Evolutionary conservation across 768 basidiomycete species (phyloP), one percentile per base, ranked within the genome.

Genomic region (Termitomyces sp.): DNA sequence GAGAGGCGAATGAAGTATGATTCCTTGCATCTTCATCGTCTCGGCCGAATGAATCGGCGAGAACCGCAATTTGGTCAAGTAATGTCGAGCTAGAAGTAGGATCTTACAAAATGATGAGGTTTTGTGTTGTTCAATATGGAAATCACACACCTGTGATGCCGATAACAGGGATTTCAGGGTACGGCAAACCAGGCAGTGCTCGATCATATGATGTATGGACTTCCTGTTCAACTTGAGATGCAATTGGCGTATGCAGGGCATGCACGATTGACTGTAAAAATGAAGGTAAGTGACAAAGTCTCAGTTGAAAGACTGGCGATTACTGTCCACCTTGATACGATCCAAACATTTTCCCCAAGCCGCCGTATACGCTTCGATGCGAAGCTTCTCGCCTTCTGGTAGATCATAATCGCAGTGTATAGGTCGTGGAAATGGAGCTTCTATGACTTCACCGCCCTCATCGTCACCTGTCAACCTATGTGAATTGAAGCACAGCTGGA

Each of bases 301-400:
- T 5, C 23, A 42, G 10, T 12, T 19, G 10, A 5, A 30, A 11
- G 10, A 38, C 38, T 2, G 9, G 11, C 3, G 10, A 14, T n/a
- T 28, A 38, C 10, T 9, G 50, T 75, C 19, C 59, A 87, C 85
- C 71, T 83, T 80, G 19, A 86, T 69, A 17, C 79, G 77, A 9
- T 71, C 64, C 30, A 86, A 68, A 65, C 86, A 87, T 57, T 76
- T 82, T 53, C 61, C 70, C 87, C 87, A 89, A 1, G 81, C 81
- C 1, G 62, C 64, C 50, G 65, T 77, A 66, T 88, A 89, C 5
- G 79, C 81, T 47, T 74, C 63, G 49, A 85, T 69, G 26, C 83
- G 76, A 42, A 79, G 48, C 30, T 59, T 41, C 14, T 62, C 60
- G 23, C 63, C 63, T 19, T 55, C 56, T 12, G 45, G 56, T 9